Conservation (phyloP, 164 flowering plant genomes). For the Hamamelis virginiana region DNA sequence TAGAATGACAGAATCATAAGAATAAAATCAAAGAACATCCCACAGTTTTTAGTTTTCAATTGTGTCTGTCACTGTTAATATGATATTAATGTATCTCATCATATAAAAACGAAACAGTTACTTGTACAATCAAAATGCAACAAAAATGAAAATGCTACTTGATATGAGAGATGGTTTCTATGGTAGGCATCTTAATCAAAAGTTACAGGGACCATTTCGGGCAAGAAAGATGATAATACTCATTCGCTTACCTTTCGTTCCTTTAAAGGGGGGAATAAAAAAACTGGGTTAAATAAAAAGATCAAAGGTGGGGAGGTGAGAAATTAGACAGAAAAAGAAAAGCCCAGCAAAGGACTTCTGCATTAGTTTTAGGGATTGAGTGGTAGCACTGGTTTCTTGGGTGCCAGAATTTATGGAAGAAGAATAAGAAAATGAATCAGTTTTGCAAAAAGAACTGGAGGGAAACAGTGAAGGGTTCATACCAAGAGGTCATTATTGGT, state of each 20-base stretch:
- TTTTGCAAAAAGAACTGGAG: neutral
- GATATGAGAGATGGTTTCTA: too few species aligned
- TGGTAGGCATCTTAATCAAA: too few species aligned
- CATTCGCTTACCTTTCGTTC: too few species aligned
- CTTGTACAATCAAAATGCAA: neutral
- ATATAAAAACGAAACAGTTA: neutral
- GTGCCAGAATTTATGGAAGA: neutral
- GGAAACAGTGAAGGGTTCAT: conserved; percentile 10
- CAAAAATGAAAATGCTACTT: neutral
- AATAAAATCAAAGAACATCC: neutral
- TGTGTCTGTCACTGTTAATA: too few species aligned
- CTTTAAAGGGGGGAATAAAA: too few species aligned
- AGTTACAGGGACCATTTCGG: too few species aligned
- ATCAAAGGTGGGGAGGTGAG: too few species aligned
- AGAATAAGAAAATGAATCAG: neutral
- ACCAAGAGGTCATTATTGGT: conserved; percentile 25
- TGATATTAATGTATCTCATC: neutral
- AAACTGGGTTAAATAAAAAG: too few species aligned
- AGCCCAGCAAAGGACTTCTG: neutral
- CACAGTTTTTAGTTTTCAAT: too few species aligned
- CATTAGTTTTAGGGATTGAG: neutral
- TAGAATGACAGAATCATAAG: too few species aligned
- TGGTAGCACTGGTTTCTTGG: neutral
- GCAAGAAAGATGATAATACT: neutral
- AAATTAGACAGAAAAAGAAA: neutral